A percentile compares a stretch with the other conserved stretches of the same genome.
Evolutionary conservation across 495 filamentous ascomycete species (phyloP).

Genomic region (Podospora anserina): DNA sequence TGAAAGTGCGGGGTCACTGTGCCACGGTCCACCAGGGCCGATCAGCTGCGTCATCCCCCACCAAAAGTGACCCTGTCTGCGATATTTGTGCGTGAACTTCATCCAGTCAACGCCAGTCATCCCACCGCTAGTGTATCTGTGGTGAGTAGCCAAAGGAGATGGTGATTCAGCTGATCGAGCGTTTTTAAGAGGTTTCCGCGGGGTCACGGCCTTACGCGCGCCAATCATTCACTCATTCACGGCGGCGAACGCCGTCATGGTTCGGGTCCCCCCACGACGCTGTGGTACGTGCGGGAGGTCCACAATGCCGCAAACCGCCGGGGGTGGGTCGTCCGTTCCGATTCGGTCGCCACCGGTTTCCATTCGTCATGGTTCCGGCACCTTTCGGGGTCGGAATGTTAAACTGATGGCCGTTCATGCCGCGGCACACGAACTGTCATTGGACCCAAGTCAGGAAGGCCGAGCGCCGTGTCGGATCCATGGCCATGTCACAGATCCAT

Average conservation of each 20-base stretch:
- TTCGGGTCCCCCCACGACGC: background rate
- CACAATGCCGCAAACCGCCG: background rate
- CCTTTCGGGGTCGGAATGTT: background rate
- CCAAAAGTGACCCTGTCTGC: constrained; percentile 12
- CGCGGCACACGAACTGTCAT: background rate
- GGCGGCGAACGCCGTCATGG: background rate
- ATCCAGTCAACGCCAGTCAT: constrained; percentile 26
- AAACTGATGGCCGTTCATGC: background rate
- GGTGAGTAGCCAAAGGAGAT: no score
- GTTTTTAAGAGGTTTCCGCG: background rate
- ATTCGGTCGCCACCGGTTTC: background rate
- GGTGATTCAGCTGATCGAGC: constrained; percentile 9
- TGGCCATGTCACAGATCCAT: background rate
- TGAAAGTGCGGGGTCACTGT: background rate
- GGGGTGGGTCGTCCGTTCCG: background rate
- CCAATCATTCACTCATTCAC: no score
- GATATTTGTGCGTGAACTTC: constrained; percentile 30
- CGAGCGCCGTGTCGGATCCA: background rate
- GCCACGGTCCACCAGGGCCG: background rate
- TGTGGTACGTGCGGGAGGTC: background rate
- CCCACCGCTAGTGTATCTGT: background rate
- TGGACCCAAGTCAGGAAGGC: background rate
- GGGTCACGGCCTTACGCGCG: background rate
- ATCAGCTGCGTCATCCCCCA: constrained; percentile 14
- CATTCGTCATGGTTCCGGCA: background rate